These are phyloP conservation scores for Ophiostoma tasmaniense DNA, from an alignment of 2,329 filamentous ascomycete species.

Conservation along the genomic window DNA sequence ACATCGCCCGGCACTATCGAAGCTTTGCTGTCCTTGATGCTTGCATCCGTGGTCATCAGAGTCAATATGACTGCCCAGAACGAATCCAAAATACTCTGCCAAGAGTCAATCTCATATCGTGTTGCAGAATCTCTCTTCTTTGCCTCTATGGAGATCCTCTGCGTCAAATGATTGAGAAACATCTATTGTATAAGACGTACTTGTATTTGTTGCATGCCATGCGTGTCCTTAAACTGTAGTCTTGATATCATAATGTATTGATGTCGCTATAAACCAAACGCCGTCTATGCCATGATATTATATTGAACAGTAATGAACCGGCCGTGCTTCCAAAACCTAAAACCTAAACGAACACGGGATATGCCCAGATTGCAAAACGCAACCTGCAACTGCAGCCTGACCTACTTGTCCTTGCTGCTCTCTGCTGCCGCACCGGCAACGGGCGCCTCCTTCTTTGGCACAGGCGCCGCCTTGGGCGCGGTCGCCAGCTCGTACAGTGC, in stretches of 20 bases:
- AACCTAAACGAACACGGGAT: neutral
- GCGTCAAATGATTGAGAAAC: conserved; percentile 85
- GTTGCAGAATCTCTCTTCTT: conserved; percentile 74
- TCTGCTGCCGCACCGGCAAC: neutral
- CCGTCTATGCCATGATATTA: neutral
- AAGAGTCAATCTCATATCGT: conserved; percentile 86
- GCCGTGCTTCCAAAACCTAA: neutral
- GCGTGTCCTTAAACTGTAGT: neutral
- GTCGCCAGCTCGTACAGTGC: conserved; percentile 45
- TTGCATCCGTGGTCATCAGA: conserved; percentile 56
- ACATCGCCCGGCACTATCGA: conserved; percentile 63
- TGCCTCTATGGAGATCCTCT: conserved; percentile 66
- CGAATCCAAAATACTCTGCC: conserved; percentile 66
- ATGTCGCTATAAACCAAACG: conserved; percentile 3
- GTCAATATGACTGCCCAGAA: conserved; percentile 83
- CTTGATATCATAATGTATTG: neutral
- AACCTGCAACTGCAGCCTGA: too few species aligned
- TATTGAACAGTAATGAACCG: neutral
- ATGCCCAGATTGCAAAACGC: too few species aligned
- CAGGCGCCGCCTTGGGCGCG: conserved; percentile 22
- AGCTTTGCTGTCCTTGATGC: conserved; percentile 66
- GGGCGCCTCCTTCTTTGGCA: conserved; percentile 26
- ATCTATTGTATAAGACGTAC: conserved; percentile 27
- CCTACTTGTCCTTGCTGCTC: conserved; percentile 2
- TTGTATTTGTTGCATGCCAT: neutral